phyloP scores from a whole-genome alignment of 2,329 filamentous ascomycete species.

The Talaromyces rugulosus region DNA sequence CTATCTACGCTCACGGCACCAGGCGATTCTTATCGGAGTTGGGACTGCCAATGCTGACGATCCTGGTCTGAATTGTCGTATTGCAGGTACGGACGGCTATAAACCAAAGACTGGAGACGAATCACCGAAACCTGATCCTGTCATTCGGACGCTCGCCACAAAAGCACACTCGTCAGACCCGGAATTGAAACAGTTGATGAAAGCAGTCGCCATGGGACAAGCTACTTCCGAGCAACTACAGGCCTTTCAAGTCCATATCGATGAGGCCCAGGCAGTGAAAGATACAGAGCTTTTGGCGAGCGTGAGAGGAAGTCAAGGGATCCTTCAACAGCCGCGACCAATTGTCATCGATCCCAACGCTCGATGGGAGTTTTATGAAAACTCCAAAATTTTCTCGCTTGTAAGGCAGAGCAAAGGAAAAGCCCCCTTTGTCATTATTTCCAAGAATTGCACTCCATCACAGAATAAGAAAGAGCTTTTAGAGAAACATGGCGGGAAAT shows the following conservation, averaged over 20 bases:
- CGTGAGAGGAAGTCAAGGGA: not conserved
- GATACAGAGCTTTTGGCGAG: not conserved
- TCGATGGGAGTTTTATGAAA: slow-evolving; percentile 60
- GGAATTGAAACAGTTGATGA: slow-evolving; percentile 5
- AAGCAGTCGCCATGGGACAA: not conserved
- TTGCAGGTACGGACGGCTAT: slow-evolving; percentile 55
- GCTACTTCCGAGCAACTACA: not conserved
- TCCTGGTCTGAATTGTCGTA: slow-evolving; percentile 77
- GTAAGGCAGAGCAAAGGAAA: slow-evolving; percentile 60
- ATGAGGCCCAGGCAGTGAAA: not conserved
- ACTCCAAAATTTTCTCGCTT: slow-evolving; percentile 62
- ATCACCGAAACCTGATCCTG: not conserved
- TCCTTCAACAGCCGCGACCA: slow-evolving; percentile 65
- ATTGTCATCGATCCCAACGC: slow-evolving; percentile 72
- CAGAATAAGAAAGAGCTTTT: slow-evolving; percentile 21
- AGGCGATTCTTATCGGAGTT: slow-evolving; percentile 79
- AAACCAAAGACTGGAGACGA: not conserved
- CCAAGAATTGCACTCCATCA: slow-evolving; percentile 12
- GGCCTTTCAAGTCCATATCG: not conserved
- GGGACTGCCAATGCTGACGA: slow-evolving; percentile 82
- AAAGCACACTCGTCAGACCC: not conserved
- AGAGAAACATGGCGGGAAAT: slow-evolving; percentile 25
- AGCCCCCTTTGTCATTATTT: slow-evolving; percentile 65
- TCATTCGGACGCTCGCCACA: not conserved
- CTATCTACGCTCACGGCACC: slow-evolving; percentile 75